Base-by-base conservation (phyloP, 1,139 yeast genomes). In the Candida frijolesensis region DNA sequence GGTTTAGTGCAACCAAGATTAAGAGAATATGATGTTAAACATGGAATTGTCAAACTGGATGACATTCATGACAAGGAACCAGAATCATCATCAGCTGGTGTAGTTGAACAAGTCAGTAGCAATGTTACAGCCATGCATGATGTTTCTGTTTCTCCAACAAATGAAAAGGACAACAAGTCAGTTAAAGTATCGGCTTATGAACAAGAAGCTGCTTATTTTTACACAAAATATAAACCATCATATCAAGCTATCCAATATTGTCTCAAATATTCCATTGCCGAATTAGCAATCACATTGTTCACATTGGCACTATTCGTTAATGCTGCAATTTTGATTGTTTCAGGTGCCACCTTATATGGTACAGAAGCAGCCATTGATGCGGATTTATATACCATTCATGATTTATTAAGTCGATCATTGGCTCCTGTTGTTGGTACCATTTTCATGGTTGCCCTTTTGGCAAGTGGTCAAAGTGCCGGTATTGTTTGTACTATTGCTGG, bases 401-500 rank as follows among this genome's bases (percentile, higher is more conserved):
- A 75, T 37, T 72, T 88, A 60, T 71, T 89, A 35, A 73, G 82
- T 0, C 60, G 64, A 38, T 78, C 80, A 46, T 71, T 89, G 35
- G 82, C 90, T 0, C 89, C 89, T 3, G 84, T 80, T 2, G 92
- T 87, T 1, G 96, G 95, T 30, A 84, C 89, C 0, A 71, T 88
- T 0, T 88, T 89, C 68, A 87, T 87, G 82, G 68, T 87, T 43
- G 94, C 96, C 0, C 71, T 89, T 57, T 69, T 89, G 34, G 79
- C 85, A 57, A 83, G 89, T 52, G 96, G 96, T 9, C 89, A 87
- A 61, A 83, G 89, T 54, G 92, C 96, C 0, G 95, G 95, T 45
- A 84, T 89, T 52, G 92, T 89, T 1, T 89, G 96, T 64, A 89
- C 96, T 0, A 85, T 89, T 68, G 89, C 95, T 0, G 96, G 96